Percentiles rank a stretch among this genome's conserved stretches.
These are phyloP conservation scores for Bipolaris bicolor DNA, from an alignment of 2,329 filamentous ascomycete genomes.

Conservation along the genomic window DNA sequence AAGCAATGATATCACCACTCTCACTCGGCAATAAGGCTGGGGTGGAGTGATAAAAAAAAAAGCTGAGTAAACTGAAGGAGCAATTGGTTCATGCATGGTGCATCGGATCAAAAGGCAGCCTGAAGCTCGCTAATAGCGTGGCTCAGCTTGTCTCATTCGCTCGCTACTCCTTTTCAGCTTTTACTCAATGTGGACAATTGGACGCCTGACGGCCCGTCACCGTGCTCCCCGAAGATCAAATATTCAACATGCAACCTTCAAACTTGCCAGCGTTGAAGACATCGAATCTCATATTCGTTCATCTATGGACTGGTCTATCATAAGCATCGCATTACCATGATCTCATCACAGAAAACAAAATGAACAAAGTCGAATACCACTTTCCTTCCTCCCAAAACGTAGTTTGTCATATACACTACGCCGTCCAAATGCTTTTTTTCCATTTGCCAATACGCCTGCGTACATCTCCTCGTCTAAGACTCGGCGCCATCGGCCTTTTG, in stretches of 20 bases:
- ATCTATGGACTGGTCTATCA: conserved; percentile 38
- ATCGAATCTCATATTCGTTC: conserved; percentile 22
- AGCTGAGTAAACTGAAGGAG: background rate
- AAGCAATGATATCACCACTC: background rate
- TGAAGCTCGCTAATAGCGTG: background rate
- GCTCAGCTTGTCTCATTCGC: background rate
- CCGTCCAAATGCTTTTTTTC: conserved; percentile 32
- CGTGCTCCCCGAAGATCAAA: background rate
- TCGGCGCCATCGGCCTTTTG: conserved; percentile 50
- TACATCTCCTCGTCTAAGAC: conserved; percentile 24
- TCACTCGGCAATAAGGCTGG: background rate
- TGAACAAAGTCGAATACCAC: conserved; percentile 11
- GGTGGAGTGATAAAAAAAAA: background rate
- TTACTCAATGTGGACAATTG: background rate
- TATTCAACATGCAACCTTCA: background rate
- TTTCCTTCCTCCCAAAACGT: conserved; percentile 15
- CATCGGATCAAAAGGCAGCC: background rate
- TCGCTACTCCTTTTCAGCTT: background rate
- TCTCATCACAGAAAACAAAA: conserved; percentile 20
- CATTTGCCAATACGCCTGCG: conserved; percentile 14
- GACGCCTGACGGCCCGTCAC: background rate
- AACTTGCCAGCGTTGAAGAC: background rate
- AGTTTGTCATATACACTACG: conserved; percentile 12
- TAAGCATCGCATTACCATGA: conserved; percentile 38
- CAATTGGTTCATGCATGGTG: background rate